phyloP scores from a whole-genome alignment of 805 yeast genomes.

The Debaryomyces maramus region DNA sequence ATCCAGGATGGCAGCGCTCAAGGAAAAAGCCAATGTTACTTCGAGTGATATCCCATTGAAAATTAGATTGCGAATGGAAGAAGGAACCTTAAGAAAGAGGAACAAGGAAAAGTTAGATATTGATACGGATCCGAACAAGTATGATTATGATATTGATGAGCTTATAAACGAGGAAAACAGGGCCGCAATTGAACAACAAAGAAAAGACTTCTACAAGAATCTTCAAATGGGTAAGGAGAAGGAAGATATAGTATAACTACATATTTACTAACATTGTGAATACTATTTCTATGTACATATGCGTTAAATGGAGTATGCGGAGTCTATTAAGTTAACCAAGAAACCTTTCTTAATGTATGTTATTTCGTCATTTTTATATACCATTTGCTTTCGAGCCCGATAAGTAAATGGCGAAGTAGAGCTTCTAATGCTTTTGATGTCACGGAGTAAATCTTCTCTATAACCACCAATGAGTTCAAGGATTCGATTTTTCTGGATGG shows the following conservation, averaged over 20 bases:
- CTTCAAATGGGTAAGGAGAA: conserved; percentile 21
- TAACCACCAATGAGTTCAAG: neutral
- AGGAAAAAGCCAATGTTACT: conserved; percentile 32
- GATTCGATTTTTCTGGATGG: neutral
- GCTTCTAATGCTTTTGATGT: conserved; percentile 7
- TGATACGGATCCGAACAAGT: conserved; percentile 40
- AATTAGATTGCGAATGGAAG: conserved; percentile 27
- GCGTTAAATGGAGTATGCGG: conserved; percentile 3
- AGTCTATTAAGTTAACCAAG: conserved; percentile 21
- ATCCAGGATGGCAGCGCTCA: conserved; percentile 23
- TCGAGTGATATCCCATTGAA: conserved; percentile 38
- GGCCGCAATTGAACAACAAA: conserved; percentile 19
- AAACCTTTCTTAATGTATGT: conserved; percentile 22
- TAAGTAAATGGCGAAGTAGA: conserved; percentile 7
- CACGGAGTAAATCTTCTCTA: conserved; percentile 1
- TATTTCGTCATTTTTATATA: conserved; percentile 20
- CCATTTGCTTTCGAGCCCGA: conserved; percentile 6
- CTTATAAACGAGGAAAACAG: conserved; percentile 38
- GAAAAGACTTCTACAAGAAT: conserved; percentile 19
- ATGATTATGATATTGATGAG: conserved; percentile 46
- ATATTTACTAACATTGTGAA: too few relatives aligned
- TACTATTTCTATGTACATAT: neutral
- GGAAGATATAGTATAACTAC: conserved; percentile 24
- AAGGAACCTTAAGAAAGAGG: conserved; percentile 25
- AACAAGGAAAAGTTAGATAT: conserved; percentile 33